phyloP scores from a whole-genome alignment of 2,329 filamentous ascomycete genomes.

The Beauveria medogensis region DNA sequence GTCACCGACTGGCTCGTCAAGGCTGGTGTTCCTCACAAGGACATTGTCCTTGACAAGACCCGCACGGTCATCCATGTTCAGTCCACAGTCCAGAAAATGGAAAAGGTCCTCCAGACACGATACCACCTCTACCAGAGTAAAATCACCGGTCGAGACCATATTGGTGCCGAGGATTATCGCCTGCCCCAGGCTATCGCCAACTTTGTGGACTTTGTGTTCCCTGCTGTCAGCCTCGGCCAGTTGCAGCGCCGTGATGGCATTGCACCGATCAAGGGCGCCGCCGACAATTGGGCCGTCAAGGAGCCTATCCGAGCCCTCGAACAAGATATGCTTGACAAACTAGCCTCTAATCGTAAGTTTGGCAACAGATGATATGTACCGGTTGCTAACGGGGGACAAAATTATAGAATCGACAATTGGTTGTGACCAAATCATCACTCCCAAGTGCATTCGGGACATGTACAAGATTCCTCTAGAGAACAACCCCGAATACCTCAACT shows the following conservation, averaged over 20 bases:
- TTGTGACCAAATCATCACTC: constrained; percentile 50
- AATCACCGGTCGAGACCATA: constrained; percentile 22
- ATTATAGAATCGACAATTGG: not conserved
- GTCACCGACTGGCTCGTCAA: constrained; percentile 44
- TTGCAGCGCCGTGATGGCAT: not conserved
- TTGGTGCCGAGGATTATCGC: constrained; percentile 33
- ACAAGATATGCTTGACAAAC: not conserved
- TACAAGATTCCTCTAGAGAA: constrained; percentile 30
- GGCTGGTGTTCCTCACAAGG: constrained; percentile 39
- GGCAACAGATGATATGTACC: not conserved
- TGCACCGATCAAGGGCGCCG: not conserved
- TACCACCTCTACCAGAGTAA: constrained; percentile 42
- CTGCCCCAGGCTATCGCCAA: constrained; percentile 27
- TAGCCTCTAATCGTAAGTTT: not conserved
- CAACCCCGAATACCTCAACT: constrained; percentile 30
- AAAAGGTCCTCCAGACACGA: constrained; percentile 42
- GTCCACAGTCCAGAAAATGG: constrained; percentile 23
- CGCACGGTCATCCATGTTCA: constrained; percentile 32
- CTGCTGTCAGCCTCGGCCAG: constrained; percentile 29
- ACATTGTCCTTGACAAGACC: constrained; percentile 41
- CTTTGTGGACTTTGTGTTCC: constrained; percentile 33
- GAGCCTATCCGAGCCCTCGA: not conserved
- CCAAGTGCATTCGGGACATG: constrained; percentile 44
- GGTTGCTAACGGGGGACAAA: not conserved
- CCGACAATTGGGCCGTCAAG: constrained; percentile 8